A percentile compares a stretch with the other conserved stretches of the same genome.
phyloP scores from a whole-genome alignment of 176 grass and related monocot species.

The Oryza nivara region DNA sequence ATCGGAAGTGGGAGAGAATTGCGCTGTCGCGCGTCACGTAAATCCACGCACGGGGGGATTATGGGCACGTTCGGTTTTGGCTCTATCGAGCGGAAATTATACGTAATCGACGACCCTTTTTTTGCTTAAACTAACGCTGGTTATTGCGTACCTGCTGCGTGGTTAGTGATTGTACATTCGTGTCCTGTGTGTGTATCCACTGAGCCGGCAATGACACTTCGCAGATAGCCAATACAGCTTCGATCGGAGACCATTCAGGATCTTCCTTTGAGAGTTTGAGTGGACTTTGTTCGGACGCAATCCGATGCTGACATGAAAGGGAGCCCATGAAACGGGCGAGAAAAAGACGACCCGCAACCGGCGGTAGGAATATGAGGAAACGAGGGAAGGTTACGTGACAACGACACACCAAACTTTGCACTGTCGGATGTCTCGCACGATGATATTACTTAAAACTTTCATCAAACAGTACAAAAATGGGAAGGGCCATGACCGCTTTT shows the following conservation, averaged over 20 bases:
- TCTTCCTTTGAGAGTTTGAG: background rate
- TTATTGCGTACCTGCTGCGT: background rate
- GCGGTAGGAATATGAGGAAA: background rate
- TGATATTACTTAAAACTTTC: background rate
- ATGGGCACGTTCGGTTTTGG: slow-evolving; percentile 38
- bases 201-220: background rate
- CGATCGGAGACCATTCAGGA: background rate
- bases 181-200: background rate
- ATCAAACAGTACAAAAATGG: background rate
- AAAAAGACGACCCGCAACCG: slow-evolving; percentile 4
- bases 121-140: background rate
- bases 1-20: slow-evolving; percentile 1
- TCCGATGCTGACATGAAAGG: background rate
- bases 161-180: background rate
- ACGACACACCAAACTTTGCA: background rate
- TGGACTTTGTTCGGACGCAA: background rate
- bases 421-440: background rate
- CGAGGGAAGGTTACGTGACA: background rate
- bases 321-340: background rate
- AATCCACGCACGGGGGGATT: background rate
- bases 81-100: background rate
- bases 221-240: background rate
- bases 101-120: background rate
- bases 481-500: background rate
- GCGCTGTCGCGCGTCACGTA: background rate